These are phyloP conservation scores for Pisolithus marmoratus DNA, from an alignment of 768 basidiomycete species.

Conservation along the genomic window DNA sequence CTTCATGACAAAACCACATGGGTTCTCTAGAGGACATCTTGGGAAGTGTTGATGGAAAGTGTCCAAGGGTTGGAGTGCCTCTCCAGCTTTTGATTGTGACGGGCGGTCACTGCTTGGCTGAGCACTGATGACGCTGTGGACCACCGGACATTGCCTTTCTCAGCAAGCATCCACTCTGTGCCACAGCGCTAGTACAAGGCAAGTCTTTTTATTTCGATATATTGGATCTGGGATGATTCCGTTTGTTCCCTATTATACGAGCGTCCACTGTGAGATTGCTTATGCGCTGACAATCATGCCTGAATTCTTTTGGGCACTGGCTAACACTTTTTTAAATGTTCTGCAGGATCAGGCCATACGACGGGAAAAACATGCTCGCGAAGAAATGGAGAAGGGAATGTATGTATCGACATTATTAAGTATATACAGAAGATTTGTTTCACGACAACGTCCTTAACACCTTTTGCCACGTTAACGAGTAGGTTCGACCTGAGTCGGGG, in stretches of 20 bases:
- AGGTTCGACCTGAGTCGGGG: not conserved
- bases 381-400: too few species aligned
- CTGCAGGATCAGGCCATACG: too few species aligned
- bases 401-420: too few species aligned
- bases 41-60: constrained; percentile 4
- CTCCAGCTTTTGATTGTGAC: constrained; percentile 13
- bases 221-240: constrained; percentile 37
- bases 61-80: constrained; percentile 12
- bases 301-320: too few species aligned
- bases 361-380: too few species aligned
- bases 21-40: constrained; percentile 70
- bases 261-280: constrained; percentile 34
- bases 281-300: constrained; percentile 1
- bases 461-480: too few species aligned
- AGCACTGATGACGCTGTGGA: too few species aligned
- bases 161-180: not conserved
- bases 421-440: too few species aligned
- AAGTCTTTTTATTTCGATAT: not conserved
- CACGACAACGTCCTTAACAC: too few species aligned
- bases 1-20: constrained; percentile 78
- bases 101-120: too few species aligned
- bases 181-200: too few species aligned
- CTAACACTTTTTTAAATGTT: too few species aligned
- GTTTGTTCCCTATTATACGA: constrained; percentile 66
- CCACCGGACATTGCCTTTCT: not conserved